A percentile compares a stretch with the other conserved stretches of the same genome.
Evolutionary conservation across 306 rosid genomes (phyloP).

Genomic region (Dryas octopetala): DNA sequence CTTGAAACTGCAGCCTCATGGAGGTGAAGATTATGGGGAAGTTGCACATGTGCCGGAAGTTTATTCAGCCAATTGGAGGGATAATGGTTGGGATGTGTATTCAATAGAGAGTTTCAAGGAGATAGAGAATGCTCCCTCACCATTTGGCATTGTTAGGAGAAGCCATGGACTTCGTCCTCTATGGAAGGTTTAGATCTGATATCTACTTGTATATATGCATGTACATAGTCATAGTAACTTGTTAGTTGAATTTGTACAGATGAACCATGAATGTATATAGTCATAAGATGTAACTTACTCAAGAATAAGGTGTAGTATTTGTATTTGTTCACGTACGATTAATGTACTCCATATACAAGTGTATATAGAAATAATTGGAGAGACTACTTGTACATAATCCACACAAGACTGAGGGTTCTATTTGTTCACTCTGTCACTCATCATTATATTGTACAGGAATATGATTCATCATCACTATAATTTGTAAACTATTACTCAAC

Average conservation of each 20-base stretch:
- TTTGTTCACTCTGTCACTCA: background rate
- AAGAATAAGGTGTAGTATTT: conserved; percentile 10
- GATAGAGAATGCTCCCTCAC: conserved; percentile 3
- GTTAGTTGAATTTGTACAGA: background rate
- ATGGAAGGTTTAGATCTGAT: conserved; percentile 21
- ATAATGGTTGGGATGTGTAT: conserved; percentile 65
- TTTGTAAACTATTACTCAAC: too few relatives aligned
- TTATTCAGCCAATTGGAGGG: conserved; percentile 57
- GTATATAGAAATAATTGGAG: background rate
- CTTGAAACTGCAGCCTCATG: conserved; percentile 44
- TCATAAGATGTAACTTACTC: background rate
- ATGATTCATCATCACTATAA: too few relatives aligned
- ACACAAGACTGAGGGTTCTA: background rate
- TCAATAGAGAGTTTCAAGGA: conserved; percentile 34
- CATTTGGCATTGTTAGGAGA: conserved; percentile 7
- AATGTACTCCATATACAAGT: background rate
- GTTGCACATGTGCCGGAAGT: conserved; percentile 58
- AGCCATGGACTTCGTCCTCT: conserved; percentile 22
- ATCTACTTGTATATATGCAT: background rate
- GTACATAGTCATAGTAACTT: background rate
- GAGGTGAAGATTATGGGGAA: conserved; percentile 50
- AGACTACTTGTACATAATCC: background rate
- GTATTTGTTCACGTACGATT: conserved; percentile 1
- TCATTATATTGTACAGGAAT: too few relatives aligned
- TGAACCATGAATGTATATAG: background rate